Evolutionary conservation across 2,329 filamentous ascomycete species (phyloP), one percentile per base, ranked within the genome.

Genomic region (Calonectria ilicicola): DNA sequence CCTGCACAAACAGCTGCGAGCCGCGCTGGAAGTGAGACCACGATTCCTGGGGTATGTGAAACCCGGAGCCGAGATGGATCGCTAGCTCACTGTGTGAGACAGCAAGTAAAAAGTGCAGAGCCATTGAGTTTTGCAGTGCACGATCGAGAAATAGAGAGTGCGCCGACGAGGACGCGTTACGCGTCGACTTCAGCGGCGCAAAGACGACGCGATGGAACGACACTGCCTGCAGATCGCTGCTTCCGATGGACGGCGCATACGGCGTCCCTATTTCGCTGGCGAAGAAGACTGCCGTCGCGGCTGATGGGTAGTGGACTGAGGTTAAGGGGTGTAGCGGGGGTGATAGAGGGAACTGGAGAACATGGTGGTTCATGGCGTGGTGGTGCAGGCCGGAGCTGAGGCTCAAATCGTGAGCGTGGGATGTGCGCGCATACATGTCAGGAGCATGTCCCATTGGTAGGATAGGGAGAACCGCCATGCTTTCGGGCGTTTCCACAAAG

Each of bases 31-130:
- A 74, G 62, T 74, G 72, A 6, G 63, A 38, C 40, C 70, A 68
- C 0, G 72, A 72, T 38, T 74, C 69, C 32, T 72, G 21, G 0
- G 72, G 72, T 12, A 69, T 65, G 0, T 62, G 51, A 15, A 58
- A 42, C 2, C 72, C 63, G 7, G 40, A 60, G 14, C 72, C 72
- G 10, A 72, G 69, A 26, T 74, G 72, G 26, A 74, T 72, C 17
- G 72, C 72, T 2, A 74, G 62, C n/a, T 74, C 72, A 32, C 69
- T 74, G 65, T 74, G 69, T 5, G 72, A 74, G 15, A 72, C 66
- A 7, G 72, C 72, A 14, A 74, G 58, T 1, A 74, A 60, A 2
- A 74, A 72, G 46, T 74, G 72, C 17, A 74, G 65, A 7, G 72
- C 69, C 69, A 72, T 68, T 12, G 40, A 29, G 19, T 66, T 68